Evolutionary conservation across 2,329 filamentous ascomycete genomes (phyloP).

Genomic region (Hymenoscyphus fraxineus): DNA sequence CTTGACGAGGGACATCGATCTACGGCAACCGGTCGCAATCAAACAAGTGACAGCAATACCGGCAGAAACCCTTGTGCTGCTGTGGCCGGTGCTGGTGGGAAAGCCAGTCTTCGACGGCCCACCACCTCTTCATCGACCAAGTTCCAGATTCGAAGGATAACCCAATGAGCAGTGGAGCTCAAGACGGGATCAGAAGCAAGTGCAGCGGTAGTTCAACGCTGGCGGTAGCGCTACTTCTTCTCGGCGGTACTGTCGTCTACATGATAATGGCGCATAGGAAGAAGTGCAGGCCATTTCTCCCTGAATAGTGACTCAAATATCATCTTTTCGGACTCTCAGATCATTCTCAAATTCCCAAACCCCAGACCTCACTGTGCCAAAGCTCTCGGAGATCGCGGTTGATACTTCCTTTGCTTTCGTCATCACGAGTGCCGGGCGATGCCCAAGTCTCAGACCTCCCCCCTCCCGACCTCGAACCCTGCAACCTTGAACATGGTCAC

Average conservation of each 20-base stretch:
- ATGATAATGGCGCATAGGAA: not conserved
- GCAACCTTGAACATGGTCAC: not conserved
- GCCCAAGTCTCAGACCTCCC: not conserved
- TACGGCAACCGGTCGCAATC: conserved; percentile 2
- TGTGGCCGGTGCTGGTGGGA: not conserved
- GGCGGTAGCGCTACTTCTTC: not conserved
- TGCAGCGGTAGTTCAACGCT: not conserved
- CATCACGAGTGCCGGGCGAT: not conserved
- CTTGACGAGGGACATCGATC: conserved; percentile 1
- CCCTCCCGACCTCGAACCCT: not conserved
- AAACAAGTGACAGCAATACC: conserved; percentile 2
- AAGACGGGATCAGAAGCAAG: not conserved
- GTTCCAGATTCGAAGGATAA: not conserved
- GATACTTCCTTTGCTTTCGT: not conserved
- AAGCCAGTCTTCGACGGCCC: not conserved
- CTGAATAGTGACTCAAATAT: not conserved
- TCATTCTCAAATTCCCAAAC: not conserved
- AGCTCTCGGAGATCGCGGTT: conserved; percentile 1
- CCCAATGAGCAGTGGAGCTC: not conserved
- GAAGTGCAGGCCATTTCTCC: not conserved
- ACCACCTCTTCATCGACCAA: not conserved
- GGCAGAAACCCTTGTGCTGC: not conserved
- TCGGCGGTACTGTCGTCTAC: not conserved
- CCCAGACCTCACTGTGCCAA: not conserved
- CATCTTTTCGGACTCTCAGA: not conserved